Percentiles rank a stretch among this genome's conserved stretches.
Evolutionary conservation across 192 early-diverging fungal genomes (phyloP).

Genomic region (Rhizophagus prolifer): DNA sequence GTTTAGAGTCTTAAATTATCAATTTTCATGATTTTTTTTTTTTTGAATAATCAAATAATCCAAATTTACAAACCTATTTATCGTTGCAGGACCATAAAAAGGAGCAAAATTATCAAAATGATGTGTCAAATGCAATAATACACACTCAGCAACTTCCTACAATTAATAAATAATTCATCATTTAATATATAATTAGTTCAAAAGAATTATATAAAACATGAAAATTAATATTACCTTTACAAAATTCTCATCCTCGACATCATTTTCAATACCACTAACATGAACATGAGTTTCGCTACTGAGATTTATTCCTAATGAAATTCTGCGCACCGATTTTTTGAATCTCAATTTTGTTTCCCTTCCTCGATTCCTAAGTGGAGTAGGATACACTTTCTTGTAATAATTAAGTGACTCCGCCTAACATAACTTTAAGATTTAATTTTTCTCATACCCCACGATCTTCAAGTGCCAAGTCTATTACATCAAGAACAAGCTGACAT

Average conservation of each 20-base stretch:
- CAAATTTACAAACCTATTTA: slow-evolving; percentile 41
- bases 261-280: slow-evolving; percentile 14
- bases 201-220: neutral
- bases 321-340: slow-evolving; percentile 18
- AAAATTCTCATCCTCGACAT: slow-evolving; percentile 18
- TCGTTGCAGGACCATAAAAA: slow-evolving; percentile 60
- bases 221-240: slow-evolving; percentile 14
- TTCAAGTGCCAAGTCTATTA: slow-evolving; percentile 60
- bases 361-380: neutral
- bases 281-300: slow-evolving; percentile 22
- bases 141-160: slow-evolving; percentile 66
- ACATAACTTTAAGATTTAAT: neutral
- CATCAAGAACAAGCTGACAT: slow-evolving; percentile 65
- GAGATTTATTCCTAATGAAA: neutral
- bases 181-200: too few species aligned
- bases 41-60: neutral
- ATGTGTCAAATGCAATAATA: slow-evolving; percentile 64
- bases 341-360: neutral
- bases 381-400: neutral
- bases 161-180: neutral
- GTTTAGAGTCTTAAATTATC: too few species aligned
- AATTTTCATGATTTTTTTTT: neutral
- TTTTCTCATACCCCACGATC: slow-evolving; percentile 26
- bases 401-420: neutral
- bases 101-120: slow-evolving; percentile 70